phyloP scores from a whole-genome alignment of 345 rosid genomes.

The Aegle marmelos region DNA sequence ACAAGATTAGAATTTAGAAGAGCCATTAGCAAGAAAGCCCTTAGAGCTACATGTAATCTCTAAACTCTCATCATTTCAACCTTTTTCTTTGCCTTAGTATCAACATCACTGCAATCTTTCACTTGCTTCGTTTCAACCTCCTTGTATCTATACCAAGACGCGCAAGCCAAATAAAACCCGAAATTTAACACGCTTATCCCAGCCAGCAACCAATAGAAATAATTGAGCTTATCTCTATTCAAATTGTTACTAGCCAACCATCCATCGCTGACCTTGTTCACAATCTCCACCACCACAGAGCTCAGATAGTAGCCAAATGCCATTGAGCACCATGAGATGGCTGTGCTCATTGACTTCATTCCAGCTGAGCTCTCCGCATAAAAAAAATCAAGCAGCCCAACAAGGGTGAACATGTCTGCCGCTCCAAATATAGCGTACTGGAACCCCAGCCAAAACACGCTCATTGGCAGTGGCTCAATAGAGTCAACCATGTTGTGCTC shows the following conservation, averaged over 20 bases:
- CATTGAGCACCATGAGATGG: slow-evolving; percentile 50
- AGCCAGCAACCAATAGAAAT: slow-evolving; percentile 37
- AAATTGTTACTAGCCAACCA: slow-evolving; percentile 31
- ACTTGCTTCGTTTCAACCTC: slow-evolving; percentile 24
- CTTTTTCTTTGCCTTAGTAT: slow-evolving; percentile 14
- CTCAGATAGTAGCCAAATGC: slow-evolving; percentile 60
- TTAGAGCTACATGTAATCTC: not conserved
- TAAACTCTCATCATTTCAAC: slow-evolving; percentile 7
- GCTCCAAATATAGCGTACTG: slow-evolving; percentile 55
- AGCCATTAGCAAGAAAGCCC: not conserved
- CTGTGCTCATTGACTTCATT: slow-evolving; percentile 54
- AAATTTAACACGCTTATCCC: slow-evolving; percentile 35
- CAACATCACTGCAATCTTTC: slow-evolving; percentile 3
- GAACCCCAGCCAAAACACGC: slow-evolving; percentile 57
- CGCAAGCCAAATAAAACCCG: slow-evolving; percentile 48
- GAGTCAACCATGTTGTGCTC: slow-evolving; percentile 52
- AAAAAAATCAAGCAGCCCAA: slow-evolving; percentile 60
- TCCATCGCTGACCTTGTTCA: slow-evolving; percentile 56
- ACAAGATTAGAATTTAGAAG: not conserved
- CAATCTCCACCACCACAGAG: slow-evolving; percentile 47
- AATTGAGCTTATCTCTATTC: slow-evolving; percentile 27
- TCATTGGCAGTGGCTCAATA: slow-evolving; percentile 43
- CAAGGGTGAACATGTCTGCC: slow-evolving; percentile 58
- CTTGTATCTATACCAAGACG: slow-evolving; percentile 64
- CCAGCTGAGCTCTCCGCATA: slow-evolving; percentile 54